Base-by-base conservation (phyloP, 106 monocot genomes). In the Cymbidium sinense region DNA sequence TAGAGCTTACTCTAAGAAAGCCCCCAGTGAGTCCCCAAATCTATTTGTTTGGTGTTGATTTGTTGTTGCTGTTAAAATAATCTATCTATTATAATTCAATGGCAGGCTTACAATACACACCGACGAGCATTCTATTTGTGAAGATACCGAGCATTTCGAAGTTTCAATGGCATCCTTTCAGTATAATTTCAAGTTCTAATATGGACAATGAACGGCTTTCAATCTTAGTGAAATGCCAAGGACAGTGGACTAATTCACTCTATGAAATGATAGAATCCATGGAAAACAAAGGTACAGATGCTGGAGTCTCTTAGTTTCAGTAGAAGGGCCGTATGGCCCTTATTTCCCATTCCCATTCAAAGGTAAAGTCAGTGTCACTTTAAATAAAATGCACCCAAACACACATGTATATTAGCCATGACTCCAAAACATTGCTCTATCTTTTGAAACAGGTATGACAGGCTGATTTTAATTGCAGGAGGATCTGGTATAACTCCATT, bases 291-390 rank as follows among this genome's bases (percentile, higher is more conserved):
- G 79, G 43, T 39, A 71, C 79, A 23, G 50, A 34, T 34, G 31
- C 75, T 41, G 74, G 43, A 80, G 30, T 70, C 67, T 90, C 20
- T 23, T 50, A 10, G 69, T 93, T 34, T 79, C 81, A 19, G 62
- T 95, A 0, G 95, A 95, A 82, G 95, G 95, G 23, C 92, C 95
- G 36, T 95, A 95, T 80, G 95, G 95, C 19, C 95, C 93, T 28
- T 54, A 43, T 58, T 75, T 84, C 43, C 31, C 76, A 34, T 86
- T 87, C 72, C 34, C n/a, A n/a, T n/a, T n/a, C n/a, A 79, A 70
- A 82, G 87, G 95, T 95, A 79, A 13, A 34, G 15, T 65, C 13
- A 25, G 25, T 31, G 28, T 5, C 27, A 65, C 7, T 65, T 10
- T 28, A 2, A 27, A 28, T 30, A 5, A 18, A 2, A 0, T 20